These are phyloP conservation scores for Capsella bursapastoris DNA, from an alignment of 345 rosid species.

Conservation along the genomic window DNA sequence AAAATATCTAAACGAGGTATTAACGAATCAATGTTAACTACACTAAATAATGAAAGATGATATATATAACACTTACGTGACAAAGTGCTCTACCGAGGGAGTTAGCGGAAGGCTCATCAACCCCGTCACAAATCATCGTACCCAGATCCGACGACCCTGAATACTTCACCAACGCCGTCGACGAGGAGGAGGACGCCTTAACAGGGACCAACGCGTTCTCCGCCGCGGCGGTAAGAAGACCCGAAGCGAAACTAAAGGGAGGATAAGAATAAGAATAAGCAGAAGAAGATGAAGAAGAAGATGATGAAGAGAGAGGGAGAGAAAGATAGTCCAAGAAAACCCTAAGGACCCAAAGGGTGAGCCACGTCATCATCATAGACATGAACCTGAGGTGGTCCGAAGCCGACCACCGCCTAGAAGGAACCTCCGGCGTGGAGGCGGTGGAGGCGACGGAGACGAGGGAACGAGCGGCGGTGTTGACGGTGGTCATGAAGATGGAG, in stretches of 20 bases:
- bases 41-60: not conserved
- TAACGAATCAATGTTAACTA: not conserved
- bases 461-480: conserved; percentile 63
- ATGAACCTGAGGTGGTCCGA: conserved; percentile 73
- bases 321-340: conserved; percentile 65
- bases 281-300: conserved; percentile 28
- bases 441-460: conserved; percentile 64
- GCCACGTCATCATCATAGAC: conserved; percentile 71
- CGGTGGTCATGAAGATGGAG: conserved; percentile 67
- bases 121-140: conserved; percentile 45
- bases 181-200: conserved; percentile 34
- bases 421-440: conserved; percentile 44
- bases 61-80: conserved; percentile 56
- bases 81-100: conserved; percentile 71
- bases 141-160: conserved; percentile 50
- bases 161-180: conserved; percentile 46
- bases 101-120: conserved; percentile 57
- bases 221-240: conserved; percentile 40
- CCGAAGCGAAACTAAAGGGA: conserved; percentile 47
- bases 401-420: conserved; percentile 57
- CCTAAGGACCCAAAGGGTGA: conserved; percentile 65
- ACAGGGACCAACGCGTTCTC: conserved; percentile 44
- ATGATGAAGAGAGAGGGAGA: conserved; percentile 35
- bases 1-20: too few relatives aligned
- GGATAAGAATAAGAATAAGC: conserved; percentile 35